Percentiles rank a stretch among this genome's conserved stretches.
Evolutionary conservation across 169 alveolate species (phyloP).

Genomic region (Theileria luwenshuni): DNA sequence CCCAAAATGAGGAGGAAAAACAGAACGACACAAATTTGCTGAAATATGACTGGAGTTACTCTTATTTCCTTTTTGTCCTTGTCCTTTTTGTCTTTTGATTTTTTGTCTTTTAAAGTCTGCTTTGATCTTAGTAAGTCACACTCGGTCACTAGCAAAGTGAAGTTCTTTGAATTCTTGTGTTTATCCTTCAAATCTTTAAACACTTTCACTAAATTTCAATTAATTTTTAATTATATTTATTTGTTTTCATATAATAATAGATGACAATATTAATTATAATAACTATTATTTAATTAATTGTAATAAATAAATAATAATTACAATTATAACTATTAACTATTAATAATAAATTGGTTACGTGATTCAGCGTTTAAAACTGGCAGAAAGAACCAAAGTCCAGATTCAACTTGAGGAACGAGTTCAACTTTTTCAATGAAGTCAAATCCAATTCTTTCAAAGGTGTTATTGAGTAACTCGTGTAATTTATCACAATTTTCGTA

Average conservation of each 20-base stretch:
- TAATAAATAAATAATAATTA: background rate
- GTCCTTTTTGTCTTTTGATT: background rate
- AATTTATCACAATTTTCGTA: background rate
- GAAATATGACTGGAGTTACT: conserved; percentile 54
- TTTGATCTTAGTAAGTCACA: conserved; percentile 4
- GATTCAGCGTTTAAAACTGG: background rate
- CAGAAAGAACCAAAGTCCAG: conserved; percentile 11
- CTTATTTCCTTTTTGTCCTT: conserved; percentile 3
- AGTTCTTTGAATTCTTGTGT: background rate
- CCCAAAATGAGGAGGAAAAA: conserved; percentile 23
- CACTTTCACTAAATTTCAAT: background rate
- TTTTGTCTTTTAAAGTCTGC: background rate
- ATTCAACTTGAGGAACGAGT: background rate
- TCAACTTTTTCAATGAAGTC: conserved; percentile 4
- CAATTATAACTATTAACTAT: background rate
- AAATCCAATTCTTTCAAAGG: conserved; percentile 19
- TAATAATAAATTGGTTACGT: background rate
- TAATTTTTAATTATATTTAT: too few relatives aligned
- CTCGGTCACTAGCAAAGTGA: conserved; percentile 5
- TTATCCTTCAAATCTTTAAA: conserved; percentile 12
- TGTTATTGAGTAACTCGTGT: background rate
- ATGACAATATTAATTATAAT: too few relatives aligned
- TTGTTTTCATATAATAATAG: too few relatives aligned
- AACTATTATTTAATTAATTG: background rate
- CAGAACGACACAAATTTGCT: conserved; percentile 34